These are phyloP conservation scores for Coccomyxa sp. DNA, from an alignment of 139 green algal species.

Conservation along the genomic window DNA sequence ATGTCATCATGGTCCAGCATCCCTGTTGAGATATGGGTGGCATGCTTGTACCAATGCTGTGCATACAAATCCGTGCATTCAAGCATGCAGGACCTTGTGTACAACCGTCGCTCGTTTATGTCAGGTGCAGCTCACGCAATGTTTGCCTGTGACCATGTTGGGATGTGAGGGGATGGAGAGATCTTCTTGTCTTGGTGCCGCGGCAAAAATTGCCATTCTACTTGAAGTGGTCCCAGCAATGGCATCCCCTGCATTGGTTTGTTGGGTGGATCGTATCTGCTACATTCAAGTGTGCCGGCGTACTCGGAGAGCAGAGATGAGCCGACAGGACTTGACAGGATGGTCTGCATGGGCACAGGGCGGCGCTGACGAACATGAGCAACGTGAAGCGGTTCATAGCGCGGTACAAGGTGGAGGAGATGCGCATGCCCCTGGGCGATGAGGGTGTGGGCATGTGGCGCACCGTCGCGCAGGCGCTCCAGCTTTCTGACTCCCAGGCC, in stretches of 20 bases:
- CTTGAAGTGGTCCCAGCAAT: neutral
- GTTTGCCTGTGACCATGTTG: too few relatives aligned
- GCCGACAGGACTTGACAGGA: neutral
- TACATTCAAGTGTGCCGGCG: too few relatives aligned
- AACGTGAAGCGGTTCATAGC: constrained; percentile 7
- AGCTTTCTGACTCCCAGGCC: neutral
- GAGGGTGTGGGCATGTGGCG: neutral
- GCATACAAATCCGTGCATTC: too few relatives aligned
- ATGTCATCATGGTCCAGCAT: neutral
- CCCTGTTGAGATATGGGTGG: neutral
- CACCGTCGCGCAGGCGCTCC: neutral
- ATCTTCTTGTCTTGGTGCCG: too few relatives aligned
- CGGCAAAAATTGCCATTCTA: too few relatives aligned
- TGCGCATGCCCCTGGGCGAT: neutral
- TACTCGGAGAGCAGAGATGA: neutral
- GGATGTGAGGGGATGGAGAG: too few relatives aligned
- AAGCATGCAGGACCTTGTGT: too few relatives aligned
- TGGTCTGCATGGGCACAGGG: neutral
- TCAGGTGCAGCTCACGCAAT: too few relatives aligned
- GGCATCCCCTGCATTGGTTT: neutral
- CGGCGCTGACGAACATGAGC: constrained; percentile 9
- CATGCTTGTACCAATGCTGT: too few relatives aligned
- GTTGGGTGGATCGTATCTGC: neutral
- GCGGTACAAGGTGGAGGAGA: neutral
- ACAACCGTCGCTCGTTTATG: too few relatives aligned